Percentiles rank a stretch among this genome's conserved stretches.
These are phyloP conservation scores for Rhodosporidiobolus odoratus DNA, from an alignment of 768 basidiomycete species.

Conservation along the genomic window DNA sequence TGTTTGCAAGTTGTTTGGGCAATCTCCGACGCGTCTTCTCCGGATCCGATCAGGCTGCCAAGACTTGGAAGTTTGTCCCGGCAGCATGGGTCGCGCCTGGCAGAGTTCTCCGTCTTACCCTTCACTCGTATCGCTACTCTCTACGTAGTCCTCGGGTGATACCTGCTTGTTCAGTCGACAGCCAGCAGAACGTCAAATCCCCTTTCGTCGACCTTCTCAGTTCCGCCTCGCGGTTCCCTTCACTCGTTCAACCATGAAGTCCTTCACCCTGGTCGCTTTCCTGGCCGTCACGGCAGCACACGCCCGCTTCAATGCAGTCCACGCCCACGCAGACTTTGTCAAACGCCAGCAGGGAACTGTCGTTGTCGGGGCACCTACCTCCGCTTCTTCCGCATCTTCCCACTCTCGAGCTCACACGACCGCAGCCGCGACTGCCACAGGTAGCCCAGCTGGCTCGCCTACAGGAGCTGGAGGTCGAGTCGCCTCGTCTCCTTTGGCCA, in stretches of 20 bases:
- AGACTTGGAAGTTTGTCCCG: too few relatives aligned
- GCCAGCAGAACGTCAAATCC: neutral
- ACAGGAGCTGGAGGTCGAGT: neutral
- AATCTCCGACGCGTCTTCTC: too few relatives aligned
- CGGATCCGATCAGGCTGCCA: too few relatives aligned
- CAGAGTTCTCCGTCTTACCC: too few relatives aligned
- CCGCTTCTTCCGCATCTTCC: neutral
- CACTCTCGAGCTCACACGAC: neutral
- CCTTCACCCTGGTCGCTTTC: neutral
- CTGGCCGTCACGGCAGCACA: neutral
- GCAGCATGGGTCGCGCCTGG: too few relatives aligned
- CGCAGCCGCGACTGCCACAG: neutral
- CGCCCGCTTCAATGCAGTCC: neutral
- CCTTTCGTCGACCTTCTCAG: neutral
- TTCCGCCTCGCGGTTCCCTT: neutral
- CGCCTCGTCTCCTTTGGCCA: conserved; percentile 3
- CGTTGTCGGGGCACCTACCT: neutral
- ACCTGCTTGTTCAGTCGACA: too few relatives aligned
- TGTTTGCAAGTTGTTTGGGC: too few relatives aligned
- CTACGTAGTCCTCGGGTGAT: too few relatives aligned
- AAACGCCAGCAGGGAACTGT: too few relatives aligned
- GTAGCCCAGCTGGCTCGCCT: neutral
- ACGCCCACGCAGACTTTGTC: conserved; percentile 2
- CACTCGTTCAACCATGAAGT: neutral
- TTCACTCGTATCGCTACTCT: too few relatives aligned